These are phyloP conservation scores for Schrenkiella parvula DNA, from an alignment of 345 rosid genomes.

Conservation along the genomic window DNA sequence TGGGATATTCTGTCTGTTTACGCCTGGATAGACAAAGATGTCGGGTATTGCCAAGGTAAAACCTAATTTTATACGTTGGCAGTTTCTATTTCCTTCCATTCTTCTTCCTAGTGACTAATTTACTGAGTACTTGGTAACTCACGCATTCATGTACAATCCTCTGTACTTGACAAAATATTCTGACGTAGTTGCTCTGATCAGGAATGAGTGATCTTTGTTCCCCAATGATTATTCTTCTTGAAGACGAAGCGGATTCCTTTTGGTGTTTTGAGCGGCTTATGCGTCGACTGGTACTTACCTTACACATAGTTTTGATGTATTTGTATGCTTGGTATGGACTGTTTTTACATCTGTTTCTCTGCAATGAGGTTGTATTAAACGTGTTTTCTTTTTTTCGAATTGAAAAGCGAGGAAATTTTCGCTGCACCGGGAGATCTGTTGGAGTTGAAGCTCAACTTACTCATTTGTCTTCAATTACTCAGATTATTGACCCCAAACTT, in stretches of 20 bases:
- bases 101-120: too few species aligned
- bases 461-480: slow-evolving; percentile 84
- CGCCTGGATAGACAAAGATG: slow-evolving; percentile 92
- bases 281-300: slow-evolving; percentile 81
- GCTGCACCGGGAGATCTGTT: slow-evolving; percentile 81
- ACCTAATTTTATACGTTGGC: neutral
- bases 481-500: slow-evolving; percentile 90
- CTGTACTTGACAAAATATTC: neutral
- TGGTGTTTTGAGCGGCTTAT: slow-evolving; percentile 98
- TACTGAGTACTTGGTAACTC: too few species aligned
- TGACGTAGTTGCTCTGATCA: slow-evolving; percentile 27
- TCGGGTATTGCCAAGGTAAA: slow-evolving; percentile 96
- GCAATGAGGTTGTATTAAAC: neutral
- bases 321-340: neutral
- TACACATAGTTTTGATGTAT: neutral
- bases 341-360: neutral
- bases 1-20: slow-evolving; percentile 96
- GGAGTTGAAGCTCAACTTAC: slow-evolving; percentile 93
- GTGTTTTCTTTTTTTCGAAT: neutral
- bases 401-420: slow-evolving; percentile 83
- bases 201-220: slow-evolving; percentile 99
- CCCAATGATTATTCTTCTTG: slow-evolving; percentile 93
- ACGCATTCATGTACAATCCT: too few species aligned
- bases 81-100: too few species aligned
- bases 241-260: slow-evolving; percentile 92